A percentile compares a stretch with the other conserved stretches of the same genome.
phyloP scores from a whole-genome alignment of 1,284 basidiomycete genomes.

The Puccinia coronata region DNA sequence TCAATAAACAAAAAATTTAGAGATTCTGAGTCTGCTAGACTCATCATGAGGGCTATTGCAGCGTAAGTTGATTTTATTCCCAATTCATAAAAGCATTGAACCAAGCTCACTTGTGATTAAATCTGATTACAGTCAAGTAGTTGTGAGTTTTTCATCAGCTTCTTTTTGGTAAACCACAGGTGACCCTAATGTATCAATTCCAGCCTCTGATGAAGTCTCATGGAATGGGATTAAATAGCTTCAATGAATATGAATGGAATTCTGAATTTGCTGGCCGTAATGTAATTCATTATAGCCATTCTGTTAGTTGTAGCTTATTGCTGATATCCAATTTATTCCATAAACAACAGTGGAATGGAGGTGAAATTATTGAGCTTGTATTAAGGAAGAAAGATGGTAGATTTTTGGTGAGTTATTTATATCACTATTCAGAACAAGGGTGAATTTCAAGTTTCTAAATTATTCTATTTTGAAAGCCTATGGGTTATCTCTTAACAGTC shows the following conservation, averaged over 20 bases:
- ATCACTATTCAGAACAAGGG: too few relatives aligned
- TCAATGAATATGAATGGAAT: constrained; percentile 41
- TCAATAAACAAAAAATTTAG: background rate
- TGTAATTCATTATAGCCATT: constrained; percentile 14
- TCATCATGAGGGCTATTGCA: constrained; percentile 36
- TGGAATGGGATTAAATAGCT: constrained; percentile 43
- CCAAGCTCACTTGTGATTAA: background rate
- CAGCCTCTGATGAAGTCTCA: constrained; percentile 40
- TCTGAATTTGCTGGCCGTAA: constrained; percentile 40
- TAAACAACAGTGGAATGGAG: constrained; percentile 62
- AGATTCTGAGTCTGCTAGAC: constrained; percentile 20
- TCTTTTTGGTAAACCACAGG: background rate
- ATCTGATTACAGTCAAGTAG: constrained; percentile 24
- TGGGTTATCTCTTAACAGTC: constrained; percentile 37
- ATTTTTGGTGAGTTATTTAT: constrained; percentile 68
- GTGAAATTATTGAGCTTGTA: constrained; percentile 61
- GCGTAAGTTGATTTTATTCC: constrained; percentile 4
- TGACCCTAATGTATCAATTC: background rate
- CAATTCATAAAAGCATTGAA: constrained; percentile 1
- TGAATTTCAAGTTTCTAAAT: too few relatives aligned
- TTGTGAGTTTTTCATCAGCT: background rate
- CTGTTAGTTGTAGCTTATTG: background rate
- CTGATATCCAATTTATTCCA: too few relatives aligned
- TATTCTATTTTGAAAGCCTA: background rate
- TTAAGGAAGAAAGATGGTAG: constrained; percentile 58